Base-by-base conservation (phyloP, 2,329 filamentous ascomycete genomes). In the Penicillium verrucosum region DNA sequence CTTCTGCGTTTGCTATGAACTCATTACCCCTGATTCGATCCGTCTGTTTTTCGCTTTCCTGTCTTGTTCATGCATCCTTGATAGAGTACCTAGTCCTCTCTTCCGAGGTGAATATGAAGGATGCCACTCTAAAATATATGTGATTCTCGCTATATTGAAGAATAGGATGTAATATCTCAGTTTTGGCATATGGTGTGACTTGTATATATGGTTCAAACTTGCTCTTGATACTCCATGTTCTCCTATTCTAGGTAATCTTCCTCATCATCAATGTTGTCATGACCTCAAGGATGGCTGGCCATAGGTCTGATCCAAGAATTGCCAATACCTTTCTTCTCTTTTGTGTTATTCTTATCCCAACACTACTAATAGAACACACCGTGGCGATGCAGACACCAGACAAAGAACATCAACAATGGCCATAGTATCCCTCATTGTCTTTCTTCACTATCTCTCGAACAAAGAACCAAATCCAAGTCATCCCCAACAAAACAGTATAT, bases 21-120 rank as follows among this genome's bases (percentile, higher is more conserved):
- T 50, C 52, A 55, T 50, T 56, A 52, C 54, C 54, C 53, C 38
- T 41, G 47, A 41, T 49, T 43, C 36, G 47, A 56, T 51, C 45
- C 30, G 52, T 55, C 41, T 56, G 41, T 40, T 46, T 34, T 34
- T 45, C 27, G 32, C 27, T 55, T 50, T 55, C 29, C 27, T 55
- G 45, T 55, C 46, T 45, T 56, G 29, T 32, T 11, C 21, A 32
- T 50, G 53, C 48, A 46, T 56, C 48, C 54, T 56, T 37, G 21
- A 52, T 52, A 46, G 27, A 41, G 48, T 56, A 42, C 52, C n/a
- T 56, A 36, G 48, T 52, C 34, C 41, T 49, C 51, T 54, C 41
- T 53, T 53, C 42, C 46, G 54, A 52, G 36, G 29, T 52, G 42
- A 56, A 56, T 56, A 56, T 56, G 42, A 41, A 23, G 41, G 54